phyloP scores from a whole-genome alignment of 2,329 filamentous ascomycete genomes.

The Trichoderma hamatum region DNA sequence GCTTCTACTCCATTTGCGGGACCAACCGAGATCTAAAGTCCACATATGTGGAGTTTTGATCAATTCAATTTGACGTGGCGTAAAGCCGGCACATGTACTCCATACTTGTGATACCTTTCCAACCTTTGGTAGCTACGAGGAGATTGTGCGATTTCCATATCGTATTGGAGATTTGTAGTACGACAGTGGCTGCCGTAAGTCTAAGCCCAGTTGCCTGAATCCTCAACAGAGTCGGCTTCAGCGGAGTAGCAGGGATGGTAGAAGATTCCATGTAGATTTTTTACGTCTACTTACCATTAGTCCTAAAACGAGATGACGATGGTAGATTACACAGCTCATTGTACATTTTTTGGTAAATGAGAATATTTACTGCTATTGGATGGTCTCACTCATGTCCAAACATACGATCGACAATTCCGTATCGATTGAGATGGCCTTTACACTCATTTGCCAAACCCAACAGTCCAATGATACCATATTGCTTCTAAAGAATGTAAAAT shows the following conservation, averaged over 20 bases:
- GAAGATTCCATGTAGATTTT: not conserved
- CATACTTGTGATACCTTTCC: not conserved
- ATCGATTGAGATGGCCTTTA: not conserved
- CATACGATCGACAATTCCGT: not conserved
- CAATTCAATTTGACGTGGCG: not conserved
- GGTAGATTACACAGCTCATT: not conserved
- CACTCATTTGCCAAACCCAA: not conserved
- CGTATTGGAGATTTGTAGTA: constrained; percentile 18
- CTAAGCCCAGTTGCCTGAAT: not conserved
- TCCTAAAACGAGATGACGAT: not conserved
- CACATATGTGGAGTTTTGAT: not conserved
- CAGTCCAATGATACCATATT: not conserved
- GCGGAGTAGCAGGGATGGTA: not conserved
- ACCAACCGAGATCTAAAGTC: not conserved
- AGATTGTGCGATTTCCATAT: not conserved
- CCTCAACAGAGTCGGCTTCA: not conserved
- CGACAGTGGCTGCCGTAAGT: constrained; percentile 9
- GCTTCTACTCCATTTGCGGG: not conserved
- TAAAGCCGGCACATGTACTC: not conserved
- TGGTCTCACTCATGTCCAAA: not conserved
- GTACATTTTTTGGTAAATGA: not conserved
- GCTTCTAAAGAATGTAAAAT: not conserved
- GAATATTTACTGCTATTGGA: not conserved
- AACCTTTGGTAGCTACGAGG: not conserved
- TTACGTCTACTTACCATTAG: not conserved